Evolutionary conservation across 768 basidiomycete genomes (phyloP), one percentile per base, ranked within the genome.

Genomic region (Pleurotus giganteus): DNA sequence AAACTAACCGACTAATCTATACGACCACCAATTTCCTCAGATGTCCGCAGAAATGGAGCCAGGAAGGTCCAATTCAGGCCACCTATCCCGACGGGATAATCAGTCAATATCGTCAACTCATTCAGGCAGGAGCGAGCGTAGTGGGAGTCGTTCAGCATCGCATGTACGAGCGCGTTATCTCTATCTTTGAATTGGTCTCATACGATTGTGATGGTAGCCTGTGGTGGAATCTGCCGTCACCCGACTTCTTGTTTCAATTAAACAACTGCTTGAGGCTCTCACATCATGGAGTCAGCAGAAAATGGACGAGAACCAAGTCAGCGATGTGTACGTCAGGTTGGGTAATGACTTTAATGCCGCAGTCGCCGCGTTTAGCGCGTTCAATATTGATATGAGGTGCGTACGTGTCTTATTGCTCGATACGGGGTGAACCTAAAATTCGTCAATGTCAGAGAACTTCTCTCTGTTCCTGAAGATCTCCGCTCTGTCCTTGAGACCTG

Each of bases 331-430:
- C 70, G 97, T 99, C 52, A 84, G 86, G 53, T 78, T 99, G 21
- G 97, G 97, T 21, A 98, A 98, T 70, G 95, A 97, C 66, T 98
- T 99, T 77, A 98, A 98, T 66, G 82, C 84, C 13, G 94, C 94
- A 8, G 91, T 95, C 34, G 83, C 88, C 51, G 93, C 94, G 1
- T 99, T 99, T 67, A 80, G 81, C 2, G 75, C 80, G 11, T 93
- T 87, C 60, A 85, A 86, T 58, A 95, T 99, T 56, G 84, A 89
- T 57, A 98, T 98, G 89, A 76, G 79, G 96, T 98, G 70, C 69
- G 92, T 81, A 17, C 17, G 58, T 57, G 51, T 60, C 61, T 29
- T 39, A 2, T 49, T 42, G 59, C 59, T 24, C 50, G 58, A 36
- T 53, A 29, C 42, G n/a, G 39, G 27, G 23, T 51, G 3, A 11